Evolutionary conservation across 2,329 filamentous ascomycete species (phyloP).

Genomic region (Onygenales sp.): DNA sequence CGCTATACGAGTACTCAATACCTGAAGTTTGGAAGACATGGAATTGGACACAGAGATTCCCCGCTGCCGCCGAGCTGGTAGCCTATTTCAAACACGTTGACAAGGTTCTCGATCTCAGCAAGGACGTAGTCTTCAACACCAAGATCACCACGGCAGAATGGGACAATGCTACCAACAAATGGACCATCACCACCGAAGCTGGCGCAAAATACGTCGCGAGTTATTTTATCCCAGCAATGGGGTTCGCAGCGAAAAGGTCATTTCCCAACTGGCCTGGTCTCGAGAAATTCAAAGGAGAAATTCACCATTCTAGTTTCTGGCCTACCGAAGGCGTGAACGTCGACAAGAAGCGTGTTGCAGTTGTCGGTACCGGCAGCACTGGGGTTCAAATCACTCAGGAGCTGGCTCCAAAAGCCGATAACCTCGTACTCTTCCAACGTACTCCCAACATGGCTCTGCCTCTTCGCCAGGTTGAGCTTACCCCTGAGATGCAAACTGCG

Average conservation of each 20-base stretch:
- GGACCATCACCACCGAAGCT: constrained; percentile 7
- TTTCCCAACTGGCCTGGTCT: constrained; percentile 30
- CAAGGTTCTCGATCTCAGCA: constrained; percentile 12
- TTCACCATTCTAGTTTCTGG: constrained; percentile 51
- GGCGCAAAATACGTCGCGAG: constrained; percentile 3
- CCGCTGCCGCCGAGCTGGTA: constrained; percentile 18
- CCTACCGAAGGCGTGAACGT: constrained; percentile 39
- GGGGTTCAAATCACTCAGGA: constrained; percentile 52
- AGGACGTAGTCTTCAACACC: constrained; percentile 15
- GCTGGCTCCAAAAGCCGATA: constrained; percentile 43
- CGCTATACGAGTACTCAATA: constrained; percentile 21
- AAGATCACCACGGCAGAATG: constrained; percentile 10
- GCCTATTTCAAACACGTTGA: constrained; percentile 20
- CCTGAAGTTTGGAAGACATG: constrained; percentile 15
- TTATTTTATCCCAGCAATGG: constrained; percentile 13
- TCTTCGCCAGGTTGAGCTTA: constrained; percentile 35
- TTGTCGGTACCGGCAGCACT: constrained; percentile 49
- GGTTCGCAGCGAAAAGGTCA: constrained; percentile 1
- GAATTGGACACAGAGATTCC: constrained; percentile 13
- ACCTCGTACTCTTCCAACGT: constrained; percentile 54
- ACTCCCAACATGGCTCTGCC: constrained; percentile 58
- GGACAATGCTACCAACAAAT: constrained; percentile 7
- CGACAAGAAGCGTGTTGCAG: constrained; percentile 37
- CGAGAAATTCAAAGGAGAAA: constrained; percentile 41
- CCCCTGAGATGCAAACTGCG: constrained; percentile 41